Percentiles rank a stretch among this genome's conserved stretches.
Conservation (phyloP, 2,329 filamentous ascomycete genomes). For the Fusarium kyushuense region DNA sequence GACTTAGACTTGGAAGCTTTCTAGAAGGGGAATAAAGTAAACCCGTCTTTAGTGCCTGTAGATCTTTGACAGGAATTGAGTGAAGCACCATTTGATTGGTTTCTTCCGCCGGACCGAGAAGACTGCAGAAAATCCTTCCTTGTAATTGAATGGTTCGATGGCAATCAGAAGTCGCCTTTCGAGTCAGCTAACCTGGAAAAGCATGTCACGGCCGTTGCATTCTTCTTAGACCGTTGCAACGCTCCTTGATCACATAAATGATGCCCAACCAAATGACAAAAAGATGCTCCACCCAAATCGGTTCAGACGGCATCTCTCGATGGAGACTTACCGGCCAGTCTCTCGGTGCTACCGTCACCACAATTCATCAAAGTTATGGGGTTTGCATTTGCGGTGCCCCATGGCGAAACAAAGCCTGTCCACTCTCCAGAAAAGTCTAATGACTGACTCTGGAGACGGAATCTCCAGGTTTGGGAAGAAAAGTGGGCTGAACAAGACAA, state of each 20-base stretch:
- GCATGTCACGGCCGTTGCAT: constrained; percentile 13
- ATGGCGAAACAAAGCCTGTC: constrained; percentile 24
- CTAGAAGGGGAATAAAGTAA: constrained; percentile 35
- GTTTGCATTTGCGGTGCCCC: constrained; percentile 30
- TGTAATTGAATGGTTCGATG: constrained; percentile 26
- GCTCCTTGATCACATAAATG: constrained; percentile 21
- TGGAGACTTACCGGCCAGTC: constrained; percentile 41
- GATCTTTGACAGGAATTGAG: constrained; percentile 25
- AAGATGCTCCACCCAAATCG: constrained; percentile 22
- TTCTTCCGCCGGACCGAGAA: constrained; percentile 19
- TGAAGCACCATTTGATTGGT: constrained; percentile 5
- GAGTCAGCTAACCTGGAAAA: constrained; percentile 13
- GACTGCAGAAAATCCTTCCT: background rate
- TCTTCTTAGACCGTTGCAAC: background rate
- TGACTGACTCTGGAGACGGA: constrained; percentile 5
- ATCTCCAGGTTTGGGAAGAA: constrained; percentile 19
- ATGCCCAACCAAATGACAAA: constrained; percentile 7
- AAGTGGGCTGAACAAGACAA: constrained; percentile 8
- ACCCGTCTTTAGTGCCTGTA: constrained; percentile 14
- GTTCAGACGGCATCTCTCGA: constrained; percentile 37
- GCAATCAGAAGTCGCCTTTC: constrained; percentile 2
- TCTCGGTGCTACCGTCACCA: constrained; percentile 44
- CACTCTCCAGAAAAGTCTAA: constrained; percentile 37
- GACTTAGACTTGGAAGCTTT: constrained; percentile 30
- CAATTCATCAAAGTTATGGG: constrained; percentile 19